Conservation (phyloP, 176 grass and related monocot genomes). For the Secale cereale region DNA sequence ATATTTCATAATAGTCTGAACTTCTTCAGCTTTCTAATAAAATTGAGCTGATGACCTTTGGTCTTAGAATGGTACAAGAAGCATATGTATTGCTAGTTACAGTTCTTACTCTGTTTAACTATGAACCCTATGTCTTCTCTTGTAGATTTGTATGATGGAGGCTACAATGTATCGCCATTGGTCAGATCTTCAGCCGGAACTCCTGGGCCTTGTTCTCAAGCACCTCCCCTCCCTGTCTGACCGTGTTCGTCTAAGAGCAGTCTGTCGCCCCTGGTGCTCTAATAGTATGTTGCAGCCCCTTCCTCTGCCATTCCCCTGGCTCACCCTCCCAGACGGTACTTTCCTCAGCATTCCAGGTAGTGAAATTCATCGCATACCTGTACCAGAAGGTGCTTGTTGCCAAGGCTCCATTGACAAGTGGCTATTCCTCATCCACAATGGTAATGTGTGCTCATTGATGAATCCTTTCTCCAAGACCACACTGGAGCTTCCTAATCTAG, state of each 20-base stretch:
- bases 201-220: not conserved
- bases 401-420: slow-evolving; percentile 3
- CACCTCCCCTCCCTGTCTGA: not conserved
- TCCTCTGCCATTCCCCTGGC: not conserved
- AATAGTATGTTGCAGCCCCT: not conserved
- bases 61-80: not conserved
- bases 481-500: not conserved
- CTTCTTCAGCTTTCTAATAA: not conserved
- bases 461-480: no score
- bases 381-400: not conserved
- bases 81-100: not conserved
- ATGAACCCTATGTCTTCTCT: not conserved
- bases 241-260: not conserved
- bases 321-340: not conserved
- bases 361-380: not conserved
- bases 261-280: not conserved
- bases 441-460: not conserved
- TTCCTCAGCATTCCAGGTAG: slow-evolving; percentile 2
- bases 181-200: not conserved
- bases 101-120: not conserved
- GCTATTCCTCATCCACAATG: not conserved
- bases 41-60: not conserved
- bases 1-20: not conserved
- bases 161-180: not conserved
- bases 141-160: not conserved